Percentiles rank a stretch among this genome's conserved stretches.
Evolutionary conservation across 176 grass and related monocot species (phyloP).

Genomic region (Oryza rufipogon): DNA sequence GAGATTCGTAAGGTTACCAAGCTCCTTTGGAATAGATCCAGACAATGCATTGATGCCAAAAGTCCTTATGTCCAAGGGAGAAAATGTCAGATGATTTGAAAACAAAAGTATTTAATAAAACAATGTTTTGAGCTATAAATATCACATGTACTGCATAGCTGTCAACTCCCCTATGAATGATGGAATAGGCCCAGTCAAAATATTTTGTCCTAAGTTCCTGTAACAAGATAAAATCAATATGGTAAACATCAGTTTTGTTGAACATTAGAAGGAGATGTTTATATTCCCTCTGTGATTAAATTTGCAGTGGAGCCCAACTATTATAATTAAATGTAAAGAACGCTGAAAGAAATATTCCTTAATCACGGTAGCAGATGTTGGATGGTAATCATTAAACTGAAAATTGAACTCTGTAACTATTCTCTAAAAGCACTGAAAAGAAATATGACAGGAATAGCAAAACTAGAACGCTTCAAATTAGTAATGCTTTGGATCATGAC

Average conservation of each 20-base stretch:
- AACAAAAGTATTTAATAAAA: neutral
- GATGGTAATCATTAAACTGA: neutral
- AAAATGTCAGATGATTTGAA: neutral
- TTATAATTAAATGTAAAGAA: neutral
- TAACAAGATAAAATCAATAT: constrained; percentile 29
- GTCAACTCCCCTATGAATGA: constrained; percentile 68
- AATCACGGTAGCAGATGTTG: neutral
- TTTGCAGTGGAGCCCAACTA: neutral
- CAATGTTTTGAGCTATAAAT: neutral
- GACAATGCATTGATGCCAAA: constrained; percentile 78
- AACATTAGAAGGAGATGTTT: neutral
- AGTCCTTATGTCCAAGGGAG: constrained; percentile 46
- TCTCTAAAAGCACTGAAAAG: neutral
- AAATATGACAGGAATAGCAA: neutral
- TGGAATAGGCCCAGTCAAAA: constrained; percentile 73
- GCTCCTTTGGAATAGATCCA: constrained; percentile 79
- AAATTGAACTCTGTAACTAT: neutral
- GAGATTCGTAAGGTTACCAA: constrained; percentile 71
- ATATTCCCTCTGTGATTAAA: neutral
- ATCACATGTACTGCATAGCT: constrained; percentile 73
- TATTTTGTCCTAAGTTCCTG: constrained; percentile 66
- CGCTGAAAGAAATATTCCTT: neutral
- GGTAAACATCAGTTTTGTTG: neutral
- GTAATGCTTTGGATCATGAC: neutral
- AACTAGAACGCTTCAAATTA: neutral